Evolutionary conservation across 1,139 yeast species (phyloP).

Genomic region (Taphrina deformans): DNA sequence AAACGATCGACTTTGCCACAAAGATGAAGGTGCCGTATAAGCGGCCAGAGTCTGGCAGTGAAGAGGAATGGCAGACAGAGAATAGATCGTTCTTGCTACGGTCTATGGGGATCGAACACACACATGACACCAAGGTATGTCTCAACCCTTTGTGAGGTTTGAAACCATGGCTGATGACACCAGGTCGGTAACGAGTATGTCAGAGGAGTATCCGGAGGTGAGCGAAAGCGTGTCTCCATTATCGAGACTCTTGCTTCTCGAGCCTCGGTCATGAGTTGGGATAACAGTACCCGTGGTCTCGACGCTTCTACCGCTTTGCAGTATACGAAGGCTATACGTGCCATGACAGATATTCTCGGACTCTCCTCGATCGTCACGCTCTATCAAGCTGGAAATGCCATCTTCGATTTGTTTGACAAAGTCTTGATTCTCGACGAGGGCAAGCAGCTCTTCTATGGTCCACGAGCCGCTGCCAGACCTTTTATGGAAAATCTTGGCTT

Average conservation of each 20-base stretch:
- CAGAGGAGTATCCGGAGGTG: conserved; percentile 84
- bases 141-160: not conserved
- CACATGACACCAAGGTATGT: conserved; percentile 56
- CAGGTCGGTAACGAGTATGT: conserved; percentile 66
- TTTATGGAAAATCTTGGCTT: conserved; percentile 69
- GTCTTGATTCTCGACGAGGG: conserved; percentile 74
- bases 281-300: conserved; percentile 72
- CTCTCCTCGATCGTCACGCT: conserved; percentile 71
- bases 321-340: conserved; percentile 66
- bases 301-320: conserved; percentile 63
- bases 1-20: conserved; percentile 68
- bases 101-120: conserved; percentile 63
- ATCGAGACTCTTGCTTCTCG: conserved; percentile 61
- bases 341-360: conserved; percentile 57
- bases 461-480: conserved; percentile 57
- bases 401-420: conserved; percentile 63
- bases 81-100: conserved; percentile 71
- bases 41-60: conserved; percentile 58
- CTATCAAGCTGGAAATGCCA: conserved; percentile 74
- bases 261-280: conserved; percentile 68
- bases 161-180: not conserved
- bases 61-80: conserved; percentile 47
- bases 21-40: conserved; percentile 60
- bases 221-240: conserved; percentile 76
- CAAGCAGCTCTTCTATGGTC: conserved; percentile 73